Percentiles rank a stretch among this genome's conserved stretches.
These are phyloP conservation scores for Cladorrhinum sp. DNA, from an alignment of 2,329 filamentous ascomycete species.

Conservation along the genomic window DNA sequence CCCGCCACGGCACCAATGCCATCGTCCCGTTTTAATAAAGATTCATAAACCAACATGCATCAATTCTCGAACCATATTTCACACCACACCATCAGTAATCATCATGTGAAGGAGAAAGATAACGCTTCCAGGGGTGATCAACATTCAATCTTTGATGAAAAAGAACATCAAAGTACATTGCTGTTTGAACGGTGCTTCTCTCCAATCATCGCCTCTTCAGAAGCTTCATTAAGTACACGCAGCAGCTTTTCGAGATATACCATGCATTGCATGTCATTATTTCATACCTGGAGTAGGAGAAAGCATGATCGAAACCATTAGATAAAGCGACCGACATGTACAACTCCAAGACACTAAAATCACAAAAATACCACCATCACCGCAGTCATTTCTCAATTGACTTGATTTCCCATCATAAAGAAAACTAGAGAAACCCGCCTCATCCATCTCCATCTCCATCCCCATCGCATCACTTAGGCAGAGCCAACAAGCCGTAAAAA, in stretches of 20 bases:
- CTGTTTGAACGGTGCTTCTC: too few species aligned
- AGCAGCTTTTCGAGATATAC: too few species aligned
- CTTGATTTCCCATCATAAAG: not conserved
- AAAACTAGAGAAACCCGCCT: not conserved
- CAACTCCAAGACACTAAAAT: not conserved
- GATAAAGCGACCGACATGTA: not conserved
- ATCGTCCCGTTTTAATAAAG: not conserved
- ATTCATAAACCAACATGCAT: not conserved
- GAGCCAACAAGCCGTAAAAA: slow-evolving; percentile 73
- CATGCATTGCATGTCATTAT: too few species aligned
- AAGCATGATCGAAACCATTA: too few species aligned
- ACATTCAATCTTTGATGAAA: too few species aligned
- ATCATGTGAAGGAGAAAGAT: not conserved
- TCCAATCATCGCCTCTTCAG: too few species aligned
- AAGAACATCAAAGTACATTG: too few species aligned
- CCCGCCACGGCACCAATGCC: slow-evolving; percentile 1
- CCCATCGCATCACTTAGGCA: slow-evolving; percentile 34
- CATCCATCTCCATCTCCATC: not conserved
- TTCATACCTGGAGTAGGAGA: too few species aligned
- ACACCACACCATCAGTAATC: not conserved
- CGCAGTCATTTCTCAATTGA: not conserved
- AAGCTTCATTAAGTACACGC: too few species aligned
- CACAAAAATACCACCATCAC: not conserved
- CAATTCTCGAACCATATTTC: not conserved
- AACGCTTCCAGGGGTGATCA: not conserved